A percentile compares a stretch with the other conserved stretches of the same genome.
Conservation (phyloP, 495 filamentous ascomycete genomes). For the Pyrenopolyporus hunteri region DNA sequence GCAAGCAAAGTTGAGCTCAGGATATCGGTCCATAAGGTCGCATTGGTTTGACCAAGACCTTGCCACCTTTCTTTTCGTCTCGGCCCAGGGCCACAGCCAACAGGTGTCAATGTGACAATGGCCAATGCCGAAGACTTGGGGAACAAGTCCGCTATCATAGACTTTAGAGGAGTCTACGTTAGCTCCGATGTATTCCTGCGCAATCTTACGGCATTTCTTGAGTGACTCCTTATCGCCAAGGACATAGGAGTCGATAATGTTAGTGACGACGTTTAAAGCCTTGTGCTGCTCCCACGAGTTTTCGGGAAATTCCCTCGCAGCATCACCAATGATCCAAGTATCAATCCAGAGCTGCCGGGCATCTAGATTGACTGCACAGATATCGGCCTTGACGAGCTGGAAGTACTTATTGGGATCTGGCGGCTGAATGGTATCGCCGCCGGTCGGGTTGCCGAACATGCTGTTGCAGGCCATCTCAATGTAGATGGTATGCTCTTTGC, state of each 20-base stretch:
- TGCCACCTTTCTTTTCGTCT: conserved; percentile 96
- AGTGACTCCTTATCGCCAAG: conserved; percentile 79
- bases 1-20: conserved; percentile 88
- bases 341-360: conserved; percentile 85
- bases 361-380: conserved; percentile 85
- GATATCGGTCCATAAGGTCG: conserved; percentile 90
- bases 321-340: conserved; percentile 94
- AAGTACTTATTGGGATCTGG: conserved; percentile 83
- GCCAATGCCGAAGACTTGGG: conserved; percentile 85
- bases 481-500: conserved; percentile 85
- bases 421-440: conserved; percentile 87
- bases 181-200: conserved; percentile 78
- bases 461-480: conserved; percentile 98
- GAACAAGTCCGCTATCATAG: conserved; percentile 73
- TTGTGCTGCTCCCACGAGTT: conserved; percentile 87
- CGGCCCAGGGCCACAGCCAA: conserved; percentile 99
- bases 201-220: conserved; percentile 78
- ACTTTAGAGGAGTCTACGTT: conserved; percentile 83
- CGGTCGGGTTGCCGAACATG: conserved; percentile 94
- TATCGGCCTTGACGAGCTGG: conserved; percentile 76
- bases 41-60: conserved; percentile 97
- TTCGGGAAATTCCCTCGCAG: conserved; percentile 77
- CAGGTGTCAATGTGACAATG: conserved; percentile 98
- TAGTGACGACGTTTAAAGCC: conserved; percentile 80
- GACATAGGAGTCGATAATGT: conserved; percentile 89